Evolutionary conservation across 164 flowering plant species (phyloP).

Genomic region (Malania oleifera): DNA sequence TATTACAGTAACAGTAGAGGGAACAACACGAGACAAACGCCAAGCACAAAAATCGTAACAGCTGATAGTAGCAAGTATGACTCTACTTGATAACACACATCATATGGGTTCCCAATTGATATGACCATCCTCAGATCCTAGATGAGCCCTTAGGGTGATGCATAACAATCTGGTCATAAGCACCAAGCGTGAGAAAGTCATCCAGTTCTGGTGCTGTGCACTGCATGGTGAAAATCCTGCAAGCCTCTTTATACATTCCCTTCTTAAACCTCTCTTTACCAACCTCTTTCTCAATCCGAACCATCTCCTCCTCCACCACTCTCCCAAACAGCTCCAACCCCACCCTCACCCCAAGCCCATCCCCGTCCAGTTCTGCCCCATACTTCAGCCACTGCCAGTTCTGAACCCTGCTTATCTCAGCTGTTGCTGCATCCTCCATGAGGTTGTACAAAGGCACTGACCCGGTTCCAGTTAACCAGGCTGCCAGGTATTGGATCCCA

Average conservation of each 20-base stretch:
- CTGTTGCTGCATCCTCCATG: constrained; percentile 97
- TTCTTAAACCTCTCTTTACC: constrained; percentile 58
- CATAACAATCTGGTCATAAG: constrained; percentile 60
- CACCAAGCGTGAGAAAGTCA: constrained; percentile 83
- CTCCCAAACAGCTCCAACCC: constrained; percentile 59
- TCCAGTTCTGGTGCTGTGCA: constrained; percentile 63
- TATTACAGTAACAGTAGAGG: too few relatives aligned
- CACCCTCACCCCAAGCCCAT: constrained; percentile 61
- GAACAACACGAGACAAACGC: too few relatives aligned
- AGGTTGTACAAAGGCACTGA: constrained; percentile 93
- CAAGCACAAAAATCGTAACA: too few relatives aligned
- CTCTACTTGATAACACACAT: too few relatives aligned
- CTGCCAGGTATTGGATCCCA: constrained; percentile 85
- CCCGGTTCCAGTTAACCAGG: constrained; percentile 87
- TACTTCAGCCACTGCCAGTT: constrained; percentile 94
- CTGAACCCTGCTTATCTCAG: constrained; percentile 89
- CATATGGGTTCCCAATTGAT: too few relatives aligned
- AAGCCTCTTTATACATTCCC: constrained; percentile 72
- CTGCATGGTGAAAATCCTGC: constrained; percentile 64
- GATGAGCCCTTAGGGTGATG: constrained; percentile 57
- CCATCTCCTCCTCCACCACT: constrained; percentile 88
- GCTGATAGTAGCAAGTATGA: too few relatives aligned
- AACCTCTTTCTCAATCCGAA: constrained; percentile 66
- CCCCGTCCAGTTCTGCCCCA: constrained; percentile 68
- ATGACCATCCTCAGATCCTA: constrained; percentile 37